phyloP scores from a whole-genome alignment of 345 rosid species.

The Trapa incisa region DNA sequence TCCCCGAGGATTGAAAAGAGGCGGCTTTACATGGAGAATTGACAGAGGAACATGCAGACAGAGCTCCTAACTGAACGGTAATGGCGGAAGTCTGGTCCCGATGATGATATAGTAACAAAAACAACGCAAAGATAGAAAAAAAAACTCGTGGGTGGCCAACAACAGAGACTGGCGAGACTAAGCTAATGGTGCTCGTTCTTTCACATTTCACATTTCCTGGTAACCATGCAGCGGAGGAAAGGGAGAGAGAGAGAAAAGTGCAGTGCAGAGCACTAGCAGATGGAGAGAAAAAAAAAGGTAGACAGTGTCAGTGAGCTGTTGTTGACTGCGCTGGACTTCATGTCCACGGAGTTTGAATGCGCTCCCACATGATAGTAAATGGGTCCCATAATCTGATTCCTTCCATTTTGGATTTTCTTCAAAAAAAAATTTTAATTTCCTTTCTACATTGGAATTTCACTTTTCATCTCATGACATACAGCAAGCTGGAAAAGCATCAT shows the following conservation, averaged over 20 bases:
- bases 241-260: background rate
- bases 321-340: background rate
- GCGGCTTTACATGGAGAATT: conserved; percentile 3
- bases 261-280: too few species aligned
- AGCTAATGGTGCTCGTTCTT: background rate
- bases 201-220: background rate
- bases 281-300: background rate
- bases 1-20: conserved; percentile 6
- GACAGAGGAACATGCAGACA: background rate
- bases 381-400: background rate
- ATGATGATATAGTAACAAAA: background rate
- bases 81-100: conserved; percentile 2
- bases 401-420: too few species aligned
- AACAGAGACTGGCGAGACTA: background rate
- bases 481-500: too few species aligned
- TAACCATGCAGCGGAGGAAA: background rate
- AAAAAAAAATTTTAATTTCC: too few species aligned
- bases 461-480: too few species aligned
- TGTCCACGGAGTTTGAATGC: too few species aligned
- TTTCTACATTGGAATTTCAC: too few species aligned
- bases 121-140: background rate
- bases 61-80: background rate
- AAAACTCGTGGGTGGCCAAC: background rate
- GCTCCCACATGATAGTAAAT: too few species aligned
- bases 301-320: background rate